These are phyloP conservation scores for Phaeomoniella chlamydospora DNA, from an alignment of 2,329 filamentous ascomycete genomes.

Conservation along the genomic window DNA sequence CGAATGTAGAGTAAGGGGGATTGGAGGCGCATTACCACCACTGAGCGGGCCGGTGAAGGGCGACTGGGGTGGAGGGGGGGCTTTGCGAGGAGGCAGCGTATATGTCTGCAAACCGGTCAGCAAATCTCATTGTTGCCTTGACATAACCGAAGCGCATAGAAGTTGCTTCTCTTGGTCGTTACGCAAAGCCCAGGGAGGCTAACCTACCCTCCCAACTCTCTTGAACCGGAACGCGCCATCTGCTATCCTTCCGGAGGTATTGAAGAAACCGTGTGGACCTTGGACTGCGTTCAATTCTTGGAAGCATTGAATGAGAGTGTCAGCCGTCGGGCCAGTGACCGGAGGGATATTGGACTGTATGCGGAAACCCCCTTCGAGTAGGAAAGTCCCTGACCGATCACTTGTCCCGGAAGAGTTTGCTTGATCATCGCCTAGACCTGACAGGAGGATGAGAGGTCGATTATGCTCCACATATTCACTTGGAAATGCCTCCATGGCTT, in stretches of 20 bases:
- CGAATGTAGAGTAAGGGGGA: constrained; percentile 59
- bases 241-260: constrained; percentile 33
- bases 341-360: constrained; percentile 58
- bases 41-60: constrained; percentile 32
- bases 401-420: constrained; percentile 16
- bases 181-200: constrained; percentile 17
- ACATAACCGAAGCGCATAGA: not conserved
- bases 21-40: constrained; percentile 25
- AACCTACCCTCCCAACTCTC: constrained; percentile 66
- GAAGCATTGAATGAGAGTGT: constrained; percentile 52
- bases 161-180: not conserved
- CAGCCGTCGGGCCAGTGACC: constrained; percentile 50
- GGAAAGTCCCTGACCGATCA: constrained; percentile 32
- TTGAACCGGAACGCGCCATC: constrained; percentile 51
- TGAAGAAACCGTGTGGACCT: constrained; percentile 52
- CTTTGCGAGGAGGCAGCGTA: constrained; percentile 47
- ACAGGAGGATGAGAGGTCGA: constrained; percentile 68
- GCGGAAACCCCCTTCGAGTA: constrained; percentile 42
- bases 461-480: constrained; percentile 71
- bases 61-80: constrained; percentile 40
- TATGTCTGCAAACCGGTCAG: constrained; percentile 35
- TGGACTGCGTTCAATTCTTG: constrained; percentile 48
- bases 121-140: no score
- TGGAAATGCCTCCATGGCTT: constrained; percentile 32
- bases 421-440: constrained; percentile 46